Base-by-base conservation (phyloP, 805 yeast species). In the Metschnikowia shivogae region DNA sequence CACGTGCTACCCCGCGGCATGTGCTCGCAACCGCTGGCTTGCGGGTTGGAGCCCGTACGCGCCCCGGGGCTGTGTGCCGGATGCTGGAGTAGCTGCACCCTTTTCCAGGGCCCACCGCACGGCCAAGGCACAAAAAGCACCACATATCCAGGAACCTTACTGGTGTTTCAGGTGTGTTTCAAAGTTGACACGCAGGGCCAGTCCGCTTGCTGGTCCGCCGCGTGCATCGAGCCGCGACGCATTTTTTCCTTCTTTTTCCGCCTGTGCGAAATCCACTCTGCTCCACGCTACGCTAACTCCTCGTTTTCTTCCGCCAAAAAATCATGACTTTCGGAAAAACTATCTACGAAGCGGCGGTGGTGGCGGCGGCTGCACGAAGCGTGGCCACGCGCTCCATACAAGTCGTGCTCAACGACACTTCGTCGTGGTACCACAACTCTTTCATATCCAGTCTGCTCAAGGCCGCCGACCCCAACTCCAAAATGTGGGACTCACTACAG, bases 401-500 rank as follows among this genome's bases (percentile, higher is more conserved):
- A 11, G 46, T 55, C 28, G 45, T 58, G 22, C 37, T 42, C n/a
- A 48, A 43, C n/a, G 70, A 66, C 36, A 43, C 50, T 26, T 31
- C 43, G 24, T 27, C 44, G 11, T 51, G 54, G 49, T 64, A 57
- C 54, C 36, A 55, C 14, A 43, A 48, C 43, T 59, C 65, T 12
- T 47, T 59, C 36, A 28, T 51, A 14, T 53, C 56, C 24, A 44
- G 53, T 6, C 63, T 59, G n/a, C 44, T 58, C 27, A 49, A 57
- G 39, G 43, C 40, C 6, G 47, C 44, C 29, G 68, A 63, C 47
- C 12, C 52, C 17, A 43, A 42, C 29, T 48, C 49, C 13, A 34
- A 43, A 26, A 61, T 64, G 67, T 64, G 68, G 68, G 44, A 51
- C 10, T 48, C 43, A 14, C 42, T 48, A 22, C 37, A 39, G 14